A percentile compares a stretch with the other conserved stretches of the same genome.
These are phyloP conservation scores for Cryphonectria japonica DNA, from an alignment of 2,329 filamentous ascomycete species.

Conservation along the genomic window DNA sequence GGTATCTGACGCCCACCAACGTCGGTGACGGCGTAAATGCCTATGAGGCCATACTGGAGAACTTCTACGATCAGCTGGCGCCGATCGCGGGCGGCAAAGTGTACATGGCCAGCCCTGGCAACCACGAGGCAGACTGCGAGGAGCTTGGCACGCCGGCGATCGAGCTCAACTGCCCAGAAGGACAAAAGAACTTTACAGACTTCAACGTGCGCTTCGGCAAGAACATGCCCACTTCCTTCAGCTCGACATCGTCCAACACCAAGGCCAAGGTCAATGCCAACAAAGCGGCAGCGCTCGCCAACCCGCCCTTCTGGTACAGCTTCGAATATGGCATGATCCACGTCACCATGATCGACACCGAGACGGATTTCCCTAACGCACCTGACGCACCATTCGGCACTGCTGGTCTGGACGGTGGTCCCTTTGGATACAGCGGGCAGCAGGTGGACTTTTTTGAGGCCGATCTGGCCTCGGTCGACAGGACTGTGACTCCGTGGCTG, in stretches of 20 bases:
- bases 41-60: slow-evolving; percentile 60
- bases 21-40: slow-evolving; percentile 52
- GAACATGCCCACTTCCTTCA: slow-evolving; percentile 56
- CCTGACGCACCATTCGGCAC: slow-evolving; percentile 49
- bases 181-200: slow-evolving; percentile 65
- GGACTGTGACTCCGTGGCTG: slow-evolving; percentile 57
- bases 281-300: slow-evolving; percentile 48
- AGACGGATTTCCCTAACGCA: slow-evolving; percentile 58
- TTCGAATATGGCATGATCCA: slow-evolving; percentile 64
- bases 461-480: slow-evolving; percentile 60
- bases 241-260: slow-evolving; percentile 49
- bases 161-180: slow-evolving; percentile 46
- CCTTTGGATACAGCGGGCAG: slow-evolving; percentile 52
- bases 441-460: slow-evolving; percentile 59
- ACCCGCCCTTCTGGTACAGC: slow-evolving; percentile 63
- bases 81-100: slow-evolving; percentile 57
- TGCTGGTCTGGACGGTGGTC: slow-evolving; percentile 48
- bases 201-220: slow-evolving; percentile 59
- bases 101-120: slow-evolving; percentile 62
- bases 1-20: slow-evolving; percentile 52
- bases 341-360: slow-evolving; percentile 58
- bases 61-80: slow-evolving; percentile 59
- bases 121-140: slow-evolving; percentile 61
- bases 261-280: slow-evolving; percentile 48
- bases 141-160: slow-evolving; percentile 39